Percentiles rank a stretch among this genome's conserved stretches.
Evolutionary conservation across 2,329 filamentous ascomycete genomes (phyloP).

Genomic region (Alternaria solani): DNA sequence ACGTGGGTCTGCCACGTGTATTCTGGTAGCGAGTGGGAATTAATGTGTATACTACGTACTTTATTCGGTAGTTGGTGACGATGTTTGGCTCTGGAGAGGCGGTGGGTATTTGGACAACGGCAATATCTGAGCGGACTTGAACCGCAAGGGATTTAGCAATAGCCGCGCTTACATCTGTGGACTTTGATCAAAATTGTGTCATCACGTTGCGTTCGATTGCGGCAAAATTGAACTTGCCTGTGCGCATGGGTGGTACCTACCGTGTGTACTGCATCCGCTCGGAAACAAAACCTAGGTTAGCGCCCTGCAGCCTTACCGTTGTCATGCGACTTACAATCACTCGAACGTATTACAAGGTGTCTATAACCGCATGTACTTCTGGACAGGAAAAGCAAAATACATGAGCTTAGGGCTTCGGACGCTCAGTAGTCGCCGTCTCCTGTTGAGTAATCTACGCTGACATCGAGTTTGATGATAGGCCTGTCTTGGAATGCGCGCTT

Average conservation of each 20-base stretch:
- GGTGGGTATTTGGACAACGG: not conserved
- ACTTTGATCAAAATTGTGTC: not conserved
- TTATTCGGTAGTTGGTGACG: not conserved
- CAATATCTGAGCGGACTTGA: not conserved
- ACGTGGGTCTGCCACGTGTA: constrained; percentile 26
- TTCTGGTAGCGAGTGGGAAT: constrained; percentile 10
- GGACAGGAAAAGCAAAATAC: not conserved
- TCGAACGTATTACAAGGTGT: not conserved
- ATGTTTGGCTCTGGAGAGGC: not conserved
- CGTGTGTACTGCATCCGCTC: not conserved
- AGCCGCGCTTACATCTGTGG: not conserved
- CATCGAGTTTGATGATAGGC: not conserved
- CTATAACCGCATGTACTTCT: not conserved
- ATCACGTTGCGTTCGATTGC: not conserved
- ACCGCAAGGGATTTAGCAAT: not conserved
- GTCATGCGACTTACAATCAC: constrained; percentile 1
- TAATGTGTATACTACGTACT: not conserved
- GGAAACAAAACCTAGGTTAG: not conserved
- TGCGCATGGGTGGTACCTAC: not conserved
- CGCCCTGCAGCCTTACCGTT: constrained; percentile 13
- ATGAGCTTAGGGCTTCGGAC: not conserved
- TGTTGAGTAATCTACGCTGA: not conserved
- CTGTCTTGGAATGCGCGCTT: not conserved
- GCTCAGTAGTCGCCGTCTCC: not conserved
- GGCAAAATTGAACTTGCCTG: not conserved